phyloP scores from a whole-genome alignment of 208 protist species.

The Trypanosoma vivax region DNA sequence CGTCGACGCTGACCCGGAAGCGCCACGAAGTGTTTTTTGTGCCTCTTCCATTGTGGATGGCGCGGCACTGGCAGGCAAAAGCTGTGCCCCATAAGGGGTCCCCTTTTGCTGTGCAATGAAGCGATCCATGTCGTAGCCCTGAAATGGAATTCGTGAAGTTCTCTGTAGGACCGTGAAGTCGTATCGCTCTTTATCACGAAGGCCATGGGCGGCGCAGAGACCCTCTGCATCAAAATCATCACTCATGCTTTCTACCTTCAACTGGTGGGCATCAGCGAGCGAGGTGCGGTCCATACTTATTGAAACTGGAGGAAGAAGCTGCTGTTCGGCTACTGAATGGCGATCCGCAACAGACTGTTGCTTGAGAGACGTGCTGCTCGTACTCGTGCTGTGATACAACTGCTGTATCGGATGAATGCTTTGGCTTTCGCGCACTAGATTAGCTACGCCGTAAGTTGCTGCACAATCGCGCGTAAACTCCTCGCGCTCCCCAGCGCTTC shows the following conservation, averaged over 20 bases:
- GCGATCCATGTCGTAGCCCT: slow-evolving; percentile 87
- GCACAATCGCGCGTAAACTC: slow-evolving; percentile 22
- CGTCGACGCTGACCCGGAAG: slow-evolving; percentile 1
- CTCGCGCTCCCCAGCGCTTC: slow-evolving; percentile 27
- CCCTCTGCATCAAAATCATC: slow-evolving; percentile 56
- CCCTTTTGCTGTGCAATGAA: slow-evolving; percentile 61
- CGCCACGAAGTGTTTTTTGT: slow-evolving; percentile 40
- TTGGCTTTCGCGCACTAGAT: slow-evolving; percentile 24
- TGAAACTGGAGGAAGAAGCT: slow-evolving; percentile 8
- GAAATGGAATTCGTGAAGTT: slow-evolving; percentile 45
- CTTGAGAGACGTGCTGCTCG: slow-evolving; percentile 29
- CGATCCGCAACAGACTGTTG: slow-evolving; percentile 53
- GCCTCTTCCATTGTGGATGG: slow-evolving; percentile 75
- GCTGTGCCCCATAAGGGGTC: slow-evolving; percentile 58
- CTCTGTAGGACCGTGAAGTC: slow-evolving; percentile 80
- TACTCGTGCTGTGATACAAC: slow-evolving; percentile 44
- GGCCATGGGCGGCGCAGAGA: slow-evolving; percentile 62
- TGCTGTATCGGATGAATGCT: slow-evolving; percentile 32
- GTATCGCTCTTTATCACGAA: slow-evolving; percentile 76
- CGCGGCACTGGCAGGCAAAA: slow-evolving; percentile 43
- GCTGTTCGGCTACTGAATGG: slow-evolving; percentile 21
- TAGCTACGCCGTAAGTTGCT: slow-evolving; percentile 22
- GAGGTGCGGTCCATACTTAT: slow-evolving; percentile 23
- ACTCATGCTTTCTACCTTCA: background rate
- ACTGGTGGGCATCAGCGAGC: slow-evolving; percentile 7